Evolutionary conservation across 306 rosid species (phyloP), one percentile per base, ranked within the genome.

Genomic region (Quercus aquifolioides): DNA sequence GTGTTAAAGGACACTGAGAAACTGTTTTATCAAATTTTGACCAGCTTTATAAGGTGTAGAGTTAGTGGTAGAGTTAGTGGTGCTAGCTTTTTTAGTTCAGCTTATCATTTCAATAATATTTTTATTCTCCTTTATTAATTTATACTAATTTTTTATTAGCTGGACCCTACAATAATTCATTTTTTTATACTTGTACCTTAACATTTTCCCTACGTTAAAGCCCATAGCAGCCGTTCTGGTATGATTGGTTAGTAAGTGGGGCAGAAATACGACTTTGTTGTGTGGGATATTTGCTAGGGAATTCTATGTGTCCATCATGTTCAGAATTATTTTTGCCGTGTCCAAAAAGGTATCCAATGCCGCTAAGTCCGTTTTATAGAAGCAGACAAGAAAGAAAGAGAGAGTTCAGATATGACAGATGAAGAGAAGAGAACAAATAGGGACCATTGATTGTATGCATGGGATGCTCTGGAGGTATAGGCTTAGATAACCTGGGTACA

Each of bases 291-390:
- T 13, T 18, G 17, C 20, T 6, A 23, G 15, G 76, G 69, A 28
- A 63, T 63, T 63, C 38, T 28, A 28, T 19, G 64, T 55, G 33
- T 19, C 55, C 38, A 33, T 76, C 64, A 20, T 26, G 15, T 18
- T 21, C 13, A 58, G 46, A 78, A 71, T 78, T 71, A 58, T 69
- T 26, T 58, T 19, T 3, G 38, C 35, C n/a, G 52, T 5, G 74
- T 65, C 54, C 54, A 56, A n/a, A 21, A 41, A 35, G 79, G 84
- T 67, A 80, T 80, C 84, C 79, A 55, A 74, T 80, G 84, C 72
- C 21, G 71, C 41, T 67, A 67, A 74, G 75, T 55, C 49, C 4
- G 43, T 72, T 62, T 17, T n/a, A 31, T 41, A 58, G 12, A 63
- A 55, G 68, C 71, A 9, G 79, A 74, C 84, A 74, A 80, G 69